Percentiles rank a stretch among this genome's conserved stretches.
These are phyloP conservation scores for Phaseolus lunatus DNA, from an alignment of 306 rosid genomes.

Conservation along the genomic window DNA sequence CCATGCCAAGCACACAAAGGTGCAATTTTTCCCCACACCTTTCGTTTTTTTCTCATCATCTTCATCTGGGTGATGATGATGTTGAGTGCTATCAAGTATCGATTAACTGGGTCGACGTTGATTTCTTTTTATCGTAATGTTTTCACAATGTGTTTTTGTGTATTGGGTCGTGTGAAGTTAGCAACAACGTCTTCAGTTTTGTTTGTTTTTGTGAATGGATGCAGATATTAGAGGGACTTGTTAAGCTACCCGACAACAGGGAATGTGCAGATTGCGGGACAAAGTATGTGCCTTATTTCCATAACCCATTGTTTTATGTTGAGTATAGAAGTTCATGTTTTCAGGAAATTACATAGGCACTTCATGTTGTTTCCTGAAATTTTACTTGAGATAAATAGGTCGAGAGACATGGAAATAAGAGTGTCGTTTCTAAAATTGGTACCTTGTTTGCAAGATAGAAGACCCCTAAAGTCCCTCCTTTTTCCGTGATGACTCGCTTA, in stretches of 20 bases:
- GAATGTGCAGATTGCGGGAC: slow-evolving; percentile 91
- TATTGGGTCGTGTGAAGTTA: not conserved
- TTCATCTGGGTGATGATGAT: not conserved
- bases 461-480: no score
- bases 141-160: not conserved
- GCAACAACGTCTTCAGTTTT: not conserved
- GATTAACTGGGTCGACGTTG: not conserved
- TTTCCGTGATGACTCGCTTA: no score
- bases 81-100: no score
- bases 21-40: slow-evolving; percentile 12
- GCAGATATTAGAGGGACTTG: slow-evolving; percentile 86
- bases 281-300: slow-evolving; percentile 63
- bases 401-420: no score
- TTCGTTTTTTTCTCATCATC: not conserved
- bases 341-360: not conserved
- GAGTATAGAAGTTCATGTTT: not conserved
- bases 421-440: no score
- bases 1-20: slow-evolving; percentile 81
- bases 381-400: not conserved
- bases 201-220: slow-evolving; percentile 10
- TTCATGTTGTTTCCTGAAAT: not conserved
- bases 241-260: slow-evolving; percentile 79
- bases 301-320: slow-evolving; percentile 25
- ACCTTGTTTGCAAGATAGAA: no score
- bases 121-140: not conserved